Percentiles rank a stretch among this genome's conserved stretches.
phyloP scores from a whole-genome alignment of 257 asterid species.

The Ophiorrhiza pumila region DNA sequence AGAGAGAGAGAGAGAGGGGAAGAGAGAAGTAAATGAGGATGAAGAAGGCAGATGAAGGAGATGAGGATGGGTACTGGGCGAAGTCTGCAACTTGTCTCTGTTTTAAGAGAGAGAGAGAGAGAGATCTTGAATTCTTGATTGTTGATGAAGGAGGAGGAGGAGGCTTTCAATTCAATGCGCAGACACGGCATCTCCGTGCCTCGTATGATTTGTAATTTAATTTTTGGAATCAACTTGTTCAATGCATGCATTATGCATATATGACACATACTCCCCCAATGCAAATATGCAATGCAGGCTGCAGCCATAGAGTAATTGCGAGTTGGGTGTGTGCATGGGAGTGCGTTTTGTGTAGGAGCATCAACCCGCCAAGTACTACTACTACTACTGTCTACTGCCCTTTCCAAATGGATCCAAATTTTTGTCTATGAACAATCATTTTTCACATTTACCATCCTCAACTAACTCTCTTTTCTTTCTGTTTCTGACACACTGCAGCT shows the following conservation, averaged over 20 bases:
- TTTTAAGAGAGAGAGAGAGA: not conserved
- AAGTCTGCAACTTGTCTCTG: conserved; percentile 45
- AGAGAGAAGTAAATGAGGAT: conserved; percentile 21
- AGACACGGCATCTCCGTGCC: conserved; percentile 66
- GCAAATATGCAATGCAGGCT: too few relatives aligned
- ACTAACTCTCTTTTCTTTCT: conserved; percentile 21
- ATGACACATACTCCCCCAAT: too few relatives aligned
- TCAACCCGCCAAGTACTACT: too few relatives aligned
- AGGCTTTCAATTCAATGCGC: conserved; percentile 37
- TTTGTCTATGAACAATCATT: conserved; percentile 19
- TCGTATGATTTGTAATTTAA: conserved; percentile 13
- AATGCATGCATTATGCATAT: not conserved
- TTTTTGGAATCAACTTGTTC: conserved; percentile 5
- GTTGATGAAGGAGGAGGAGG: not conserved
- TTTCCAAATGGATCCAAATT: conserved; percentile 17
- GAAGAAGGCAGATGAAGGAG: conserved; percentile 28
- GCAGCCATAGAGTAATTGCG: too few relatives aligned
- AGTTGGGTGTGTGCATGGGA: too few relatives aligned
- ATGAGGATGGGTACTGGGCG: conserved; percentile 32
- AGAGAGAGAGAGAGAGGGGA: not conserved
- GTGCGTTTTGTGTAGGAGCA: conserved; percentile 13
- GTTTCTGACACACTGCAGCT: too few relatives aligned
- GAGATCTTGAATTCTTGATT: not conserved
- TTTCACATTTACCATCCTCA: conserved; percentile 41
- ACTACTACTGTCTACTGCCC: not conserved